Conservation (phyloP, 768 basidiomycete species). For the Boletellus ananiceps region DNA sequence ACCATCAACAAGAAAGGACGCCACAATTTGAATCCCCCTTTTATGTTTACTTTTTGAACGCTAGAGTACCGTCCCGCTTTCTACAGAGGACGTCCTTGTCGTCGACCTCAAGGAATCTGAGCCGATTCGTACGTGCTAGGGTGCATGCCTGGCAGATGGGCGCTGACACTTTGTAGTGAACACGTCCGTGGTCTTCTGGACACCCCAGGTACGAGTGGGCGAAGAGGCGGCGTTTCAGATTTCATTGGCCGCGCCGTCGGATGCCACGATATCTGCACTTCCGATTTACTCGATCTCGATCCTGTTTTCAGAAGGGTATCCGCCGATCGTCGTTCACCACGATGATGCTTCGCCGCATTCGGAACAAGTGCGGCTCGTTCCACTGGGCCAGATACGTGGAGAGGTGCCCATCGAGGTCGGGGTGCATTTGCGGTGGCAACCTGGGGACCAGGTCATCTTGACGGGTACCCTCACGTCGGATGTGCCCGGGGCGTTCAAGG, state of each 20-base stretch:
- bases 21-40: no score
- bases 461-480: slow-evolving; percentile 54
- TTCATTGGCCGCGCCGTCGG: slow-evolving; percentile 48
- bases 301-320: slow-evolving; percentile 47
- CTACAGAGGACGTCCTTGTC: slow-evolving; percentile 49
- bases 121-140: slow-evolving; percentile 52
- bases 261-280: slow-evolving; percentile 48
- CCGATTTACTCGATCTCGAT: slow-evolving; percentile 60
- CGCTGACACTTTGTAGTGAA: slow-evolving; percentile 45
- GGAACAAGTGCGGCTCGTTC: slow-evolving; percentile 28
- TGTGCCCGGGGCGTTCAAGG: slow-evolving; percentile 48
- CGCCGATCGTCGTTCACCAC: slow-evolving; percentile 53
- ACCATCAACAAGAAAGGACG: not conserved
- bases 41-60: not conserved
- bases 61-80: slow-evolving; percentile 68
- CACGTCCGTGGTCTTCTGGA: slow-evolving; percentile 68
- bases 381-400: slow-evolving; percentile 45
- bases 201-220: slow-evolving; percentile 52
- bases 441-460: slow-evolving; percentile 52
- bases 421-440: slow-evolving; percentile 55
- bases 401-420: slow-evolving; percentile 21
- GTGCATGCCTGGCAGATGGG: not conserved
- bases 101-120: slow-evolving; percentile 62
- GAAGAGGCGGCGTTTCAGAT: slow-evolving; percentile 73
- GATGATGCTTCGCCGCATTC: slow-evolving; percentile 13